Evolutionary conservation across 2,329 filamentous ascomycete genomes (phyloP), one percentile per base, ranked within the genome.

Genomic region (Tolypocladium cylindrosporum): DNA sequence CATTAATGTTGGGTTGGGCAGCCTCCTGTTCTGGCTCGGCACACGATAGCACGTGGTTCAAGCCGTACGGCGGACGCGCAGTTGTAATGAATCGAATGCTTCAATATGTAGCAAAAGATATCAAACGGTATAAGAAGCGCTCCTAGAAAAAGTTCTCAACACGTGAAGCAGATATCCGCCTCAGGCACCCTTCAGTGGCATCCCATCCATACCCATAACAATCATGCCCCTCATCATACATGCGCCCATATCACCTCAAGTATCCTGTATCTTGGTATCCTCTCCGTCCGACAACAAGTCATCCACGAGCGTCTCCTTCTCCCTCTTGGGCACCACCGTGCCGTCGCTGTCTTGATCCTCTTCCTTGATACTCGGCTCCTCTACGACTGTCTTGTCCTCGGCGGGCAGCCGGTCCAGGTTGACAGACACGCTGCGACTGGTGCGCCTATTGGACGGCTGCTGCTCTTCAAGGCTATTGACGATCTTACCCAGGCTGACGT

Each of bases 401-500:
- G 65, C 61, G 1, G 64, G 59, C 52, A 66, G 68, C 24, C 63
- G 62, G n/a, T 71, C 72, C 11, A 63, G 57, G 1, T 60, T 57
- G 11, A 75, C 66, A 0, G 79, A 81, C 16, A 72, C 71, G 56
- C 75, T 77, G 37, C 77, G 73, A 64, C 78, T 80, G 10, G 70
- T 74, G 31, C 74, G 72, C 36, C 73, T 65, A n/a, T 71, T 64
- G 43, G 63, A 64, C 2, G 68, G 69, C 57, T 72, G 69, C 61
- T 68, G 68, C 66, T 79, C 80, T 58, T 80, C 79, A 3, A 87
- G 76, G 39, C 70, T 70, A 65, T 87, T 86, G 62, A 87, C 83
- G 57, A 88, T 86, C 73, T 88, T 88, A 64, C 84, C 84, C 1
- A 89, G 72, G 59, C 77, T 79, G 62, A 88, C 80, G 64, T 89